A percentile compares a stretch with the other conserved stretches of the same genome.
phyloP scores from a whole-genome alignment of 2,329 filamentous ascomycete genomes.

The Knufia petricola region DNA sequence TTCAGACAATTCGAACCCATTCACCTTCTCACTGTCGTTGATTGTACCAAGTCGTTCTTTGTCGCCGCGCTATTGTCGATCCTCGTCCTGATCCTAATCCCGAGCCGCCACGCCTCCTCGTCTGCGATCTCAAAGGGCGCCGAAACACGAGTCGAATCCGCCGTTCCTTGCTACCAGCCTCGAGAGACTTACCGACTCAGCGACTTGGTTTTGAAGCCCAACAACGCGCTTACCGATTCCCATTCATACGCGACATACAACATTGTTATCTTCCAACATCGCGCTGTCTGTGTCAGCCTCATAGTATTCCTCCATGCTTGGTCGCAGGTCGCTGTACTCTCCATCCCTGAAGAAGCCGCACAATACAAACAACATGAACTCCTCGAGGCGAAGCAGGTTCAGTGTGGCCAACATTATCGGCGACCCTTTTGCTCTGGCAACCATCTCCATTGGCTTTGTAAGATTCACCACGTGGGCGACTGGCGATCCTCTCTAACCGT shows the following conservation, averaged over 20 bases:
- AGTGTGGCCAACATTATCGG: conserved; percentile 83
- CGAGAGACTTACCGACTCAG: neutral
- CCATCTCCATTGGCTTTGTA: conserved; percentile 84
- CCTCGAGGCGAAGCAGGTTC: conserved; percentile 36
- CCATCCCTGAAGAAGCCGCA: conserved; percentile 62
- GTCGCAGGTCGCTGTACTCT: conserved; percentile 62
- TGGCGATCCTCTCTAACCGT: conserved; percentile 13
- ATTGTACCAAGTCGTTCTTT: conserved; percentile 9
- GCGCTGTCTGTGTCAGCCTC: neutral
- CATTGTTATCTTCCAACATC: neutral
- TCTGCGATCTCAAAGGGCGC: neutral
- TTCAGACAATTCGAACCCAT: neutral
- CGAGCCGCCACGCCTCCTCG: neutral
- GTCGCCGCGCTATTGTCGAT: neutral
- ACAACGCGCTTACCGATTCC: neutral
- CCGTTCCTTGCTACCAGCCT: neutral
- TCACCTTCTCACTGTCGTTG: conserved; percentile 16
- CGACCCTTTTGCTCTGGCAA: conserved; percentile 91
- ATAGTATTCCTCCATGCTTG: conserved; percentile 49
- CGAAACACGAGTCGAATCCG: conserved; percentile 1
- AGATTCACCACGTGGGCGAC: conserved; percentile 31
- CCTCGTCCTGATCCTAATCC: conserved; percentile 8
- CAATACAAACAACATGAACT: conserved; percentile 35
- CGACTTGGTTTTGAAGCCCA: neutral
- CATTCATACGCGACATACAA: neutral